Base-by-base conservation (phyloP, 2,329 filamentous ascomycete species). In the Massarina eburnea region DNA sequence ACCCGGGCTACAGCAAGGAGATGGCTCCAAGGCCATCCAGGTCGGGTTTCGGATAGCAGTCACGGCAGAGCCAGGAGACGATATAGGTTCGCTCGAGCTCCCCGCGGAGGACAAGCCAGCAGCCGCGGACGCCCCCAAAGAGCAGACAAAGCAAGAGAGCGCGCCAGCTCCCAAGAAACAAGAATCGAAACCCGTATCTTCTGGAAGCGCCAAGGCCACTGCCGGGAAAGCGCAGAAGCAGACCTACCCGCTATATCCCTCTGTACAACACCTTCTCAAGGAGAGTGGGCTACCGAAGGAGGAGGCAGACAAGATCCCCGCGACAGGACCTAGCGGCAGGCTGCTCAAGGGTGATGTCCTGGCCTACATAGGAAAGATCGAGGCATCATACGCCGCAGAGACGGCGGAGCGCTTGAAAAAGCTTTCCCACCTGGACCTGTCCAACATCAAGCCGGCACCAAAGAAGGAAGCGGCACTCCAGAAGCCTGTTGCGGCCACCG, bases 291-390 rank as follows among this genome's bases (percentile, higher is more conserved):
- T 99, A 43, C 80, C 87, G 61, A 82, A 86, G 57, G 84, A 85
- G 37, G 88, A 91, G 48, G 79, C 91, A 41, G 79, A 83, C 71
- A 86, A 88, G 70, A 96, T 97, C 69, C 87, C 84, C 42, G 87
- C 91, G 5, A 92, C 89, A 17, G 94, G 94, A 19, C 94, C 94
- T 22, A 85, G 85, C 61, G 91, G 91, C 46, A 85, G 94, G 50
- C 78, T 99, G 43, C 80, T 99, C 51, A 99, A 99, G 79, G 94
- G 94, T 45, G 94, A 99, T 67, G 86, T 99, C 6, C 83, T 99
- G 43, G 91, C 91, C 38, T 94, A 92, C 71, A 73, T 97, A 14
- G 94, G 94, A 52, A 77, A 80, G 58, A 89, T 96, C 62, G 77
- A 85, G 49, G 76, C 84, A 52, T 79, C 84, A 48, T 87, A 89